Base-by-base conservation (phyloP, 73 alveolate genomes). In the Loxodes magnus region DNA sequence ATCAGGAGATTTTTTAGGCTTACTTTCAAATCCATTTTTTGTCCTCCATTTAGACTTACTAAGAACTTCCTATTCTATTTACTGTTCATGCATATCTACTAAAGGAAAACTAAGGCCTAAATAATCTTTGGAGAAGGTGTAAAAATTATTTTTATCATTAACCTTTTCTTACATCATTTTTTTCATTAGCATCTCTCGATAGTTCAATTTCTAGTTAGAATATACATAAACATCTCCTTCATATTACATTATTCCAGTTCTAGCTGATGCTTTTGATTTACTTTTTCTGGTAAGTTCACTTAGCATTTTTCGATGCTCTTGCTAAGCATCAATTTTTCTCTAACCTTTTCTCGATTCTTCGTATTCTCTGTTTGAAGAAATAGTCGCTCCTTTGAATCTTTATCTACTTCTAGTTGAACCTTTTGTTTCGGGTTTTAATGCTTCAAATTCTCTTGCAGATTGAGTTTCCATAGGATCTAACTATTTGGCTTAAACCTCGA, bases 151-250 rank as follows among this genome's bases (percentile, higher is more conserved):
- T 7, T 37, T 28, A 41, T 77, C 91, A 4, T 35, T 28, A 7
- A 67, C 51, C 15, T 58, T 26, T 39, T 62, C 33, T 46, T 64
- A 28, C 38, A 81, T 33, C 33, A 77, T 22, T 43, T 70, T 46
- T 58, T 73, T 77, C 42, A 71, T 77, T 48, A 69, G 60, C 43
- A 51, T 54, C 15, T 62, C 76, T 20, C 28, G 19, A 44, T 52
- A 27, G 49, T 65, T 73, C 21, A 77, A 74, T 53, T 64, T 77
- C 55, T 77, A 67, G 46, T 65, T 51, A 9, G 78, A 62, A 34
- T 77, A 77, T 70, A 71, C 51, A 27, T 34, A 77, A 15, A 77
- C 91, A 14, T 77, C 85, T 1, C 72, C 39, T 36, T 59, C 44
- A n/a, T n/a, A n/a, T n/a, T n/a, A n/a, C n/a, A n/a, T n/a, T n/a